Evolutionary conservation across 2,329 filamentous ascomycete genomes (phyloP), one percentile per base, ranked within the genome.

Genomic region (Colletotrichum horii): DNA sequence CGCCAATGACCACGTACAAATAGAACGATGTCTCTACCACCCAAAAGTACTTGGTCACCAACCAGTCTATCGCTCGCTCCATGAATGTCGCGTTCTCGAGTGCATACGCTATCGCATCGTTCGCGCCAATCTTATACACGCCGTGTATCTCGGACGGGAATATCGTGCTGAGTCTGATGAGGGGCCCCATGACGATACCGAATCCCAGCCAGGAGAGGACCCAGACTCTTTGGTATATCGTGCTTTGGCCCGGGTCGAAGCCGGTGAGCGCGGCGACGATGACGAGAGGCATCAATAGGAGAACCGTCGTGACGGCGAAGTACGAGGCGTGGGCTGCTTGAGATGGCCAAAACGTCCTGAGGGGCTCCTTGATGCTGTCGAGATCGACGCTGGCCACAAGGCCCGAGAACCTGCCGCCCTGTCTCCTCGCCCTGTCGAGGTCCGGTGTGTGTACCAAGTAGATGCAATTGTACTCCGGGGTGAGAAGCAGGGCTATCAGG

Each of bases 401-500:
- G 19, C 74, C 66, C 6, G 58, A 61, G 60, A 77, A 76, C 16
- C 69, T 68, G 8, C 65, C 69, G 22, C 76, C 74, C 32, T 58
- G 65, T 22, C 60, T 38, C 26, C 61, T 58, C 5, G 76, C 76
- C 16, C 22, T 75, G n/a, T 76, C 76, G 15, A 77, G 75, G 19
- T 76, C 74, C 5, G 64, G 70, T 1, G 68, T 74, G n/a, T 76
- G 70, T 6, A 83, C 78, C 26, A 83, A 78, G 61, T 80, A 82
- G 4, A 82, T 66, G 8, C 76, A 77, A 56, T 80, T 75, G 24
- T 81, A 83, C 52, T 82, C 79, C 0, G 80, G 81, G 8, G 78
- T 79, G 4, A 80, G 60, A 24, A 82, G 56, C 8, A 80, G 79
- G 4, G 76, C 79, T 11, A 80, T 68, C 8, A 81, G 55, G 60